These are phyloP conservation scores for Neofusicoccum parvum DNA, from an alignment of 2,329 filamentous ascomycete species.

Conservation along the genomic window DNA sequence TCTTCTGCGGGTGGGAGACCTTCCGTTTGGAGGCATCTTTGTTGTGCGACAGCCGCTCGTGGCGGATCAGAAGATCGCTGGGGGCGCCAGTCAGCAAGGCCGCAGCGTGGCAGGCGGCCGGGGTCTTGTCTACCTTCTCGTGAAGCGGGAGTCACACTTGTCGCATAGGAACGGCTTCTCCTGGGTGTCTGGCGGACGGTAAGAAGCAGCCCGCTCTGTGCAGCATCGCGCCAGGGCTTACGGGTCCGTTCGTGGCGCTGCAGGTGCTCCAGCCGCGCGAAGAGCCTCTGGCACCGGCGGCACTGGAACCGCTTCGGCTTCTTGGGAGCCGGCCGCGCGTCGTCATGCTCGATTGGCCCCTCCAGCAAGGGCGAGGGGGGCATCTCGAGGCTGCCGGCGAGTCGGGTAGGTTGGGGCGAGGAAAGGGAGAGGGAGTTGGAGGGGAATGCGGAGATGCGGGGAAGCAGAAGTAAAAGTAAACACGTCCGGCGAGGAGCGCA, in stretches of 20 bases:
- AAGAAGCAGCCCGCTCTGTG: slow-evolving; percentile 18
- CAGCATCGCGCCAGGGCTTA: slow-evolving; percentile 25
- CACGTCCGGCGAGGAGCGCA: not conserved
- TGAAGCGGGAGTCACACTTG: slow-evolving; percentile 46
- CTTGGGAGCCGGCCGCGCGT: slow-evolving; percentile 30
- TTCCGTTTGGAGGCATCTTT: slow-evolving; percentile 24
- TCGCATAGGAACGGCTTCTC: slow-evolving; percentile 45
- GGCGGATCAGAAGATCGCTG: slow-evolving; percentile 45
- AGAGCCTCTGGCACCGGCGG: slow-evolving; percentile 34
- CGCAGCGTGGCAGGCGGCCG: too few relatives aligned
- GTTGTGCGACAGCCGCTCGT: slow-evolving; percentile 43
- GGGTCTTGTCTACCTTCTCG: slow-evolving; percentile 38
- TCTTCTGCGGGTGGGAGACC: slow-evolving; percentile 24
- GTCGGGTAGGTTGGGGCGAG: not conserved
- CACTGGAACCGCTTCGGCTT: slow-evolving; percentile 41
- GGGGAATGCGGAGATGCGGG: slow-evolving; percentile 16
- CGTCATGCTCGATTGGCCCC: slow-evolving; percentile 26
- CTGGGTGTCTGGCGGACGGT: slow-evolving; percentile 36
- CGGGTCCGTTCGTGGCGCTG: slow-evolving; percentile 45
- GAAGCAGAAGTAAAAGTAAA: not conserved
- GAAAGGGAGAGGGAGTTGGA: not conserved
- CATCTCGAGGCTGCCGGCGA: not conserved
- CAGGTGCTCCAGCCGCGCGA: slow-evolving; percentile 44
- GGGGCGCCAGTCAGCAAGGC: not conserved
- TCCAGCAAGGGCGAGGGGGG: too few relatives aligned